Evolutionary conservation across 352 stramenopile genomes (phyloP).

Genomic region (Pythium myriotylum): DNA sequence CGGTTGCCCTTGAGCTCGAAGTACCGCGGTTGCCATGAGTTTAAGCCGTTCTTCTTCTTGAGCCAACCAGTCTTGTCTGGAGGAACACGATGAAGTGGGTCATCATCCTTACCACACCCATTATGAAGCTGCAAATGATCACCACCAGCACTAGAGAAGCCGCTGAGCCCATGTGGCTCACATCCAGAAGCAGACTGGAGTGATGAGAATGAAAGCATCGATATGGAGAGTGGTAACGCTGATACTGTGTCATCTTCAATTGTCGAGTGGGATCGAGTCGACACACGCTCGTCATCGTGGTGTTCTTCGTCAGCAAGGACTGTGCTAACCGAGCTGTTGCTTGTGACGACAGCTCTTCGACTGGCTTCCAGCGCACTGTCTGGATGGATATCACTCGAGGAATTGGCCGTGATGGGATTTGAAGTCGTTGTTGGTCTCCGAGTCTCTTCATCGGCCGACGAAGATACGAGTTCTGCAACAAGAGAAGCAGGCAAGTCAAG

Average conservation of each 20-base stretch:
- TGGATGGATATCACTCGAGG: no score
- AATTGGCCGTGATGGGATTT: no score
- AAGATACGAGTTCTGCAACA: neutral
- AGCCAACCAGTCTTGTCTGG: slow-evolving; percentile 78
- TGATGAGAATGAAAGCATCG: slow-evolving; percentile 66
- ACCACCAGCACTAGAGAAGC: slow-evolving; percentile 17
- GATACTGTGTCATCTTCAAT: slow-evolving; percentile 40
- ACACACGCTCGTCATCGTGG: slow-evolving; percentile 15
- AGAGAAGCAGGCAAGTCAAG: slow-evolving; percentile 25
- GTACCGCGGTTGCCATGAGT: slow-evolving; percentile 75
- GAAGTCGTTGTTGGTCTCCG: neutral
- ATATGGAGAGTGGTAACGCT: slow-evolving; percentile 53
- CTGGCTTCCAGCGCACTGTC: slow-evolving; percentile 20
- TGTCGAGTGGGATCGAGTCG: slow-evolving; percentile 6
- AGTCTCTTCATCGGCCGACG: neutral
- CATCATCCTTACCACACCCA: slow-evolving; percentile 26
- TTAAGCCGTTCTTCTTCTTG: slow-evolving; percentile 82
- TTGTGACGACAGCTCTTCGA: slow-evolving; percentile 16
- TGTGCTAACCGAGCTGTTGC: slow-evolving; percentile 24
- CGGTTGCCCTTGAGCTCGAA: slow-evolving; percentile 84
- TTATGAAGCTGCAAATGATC: slow-evolving; percentile 31
- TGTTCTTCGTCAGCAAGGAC: slow-evolving; percentile 27
- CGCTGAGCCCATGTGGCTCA: slow-evolving; percentile 24
- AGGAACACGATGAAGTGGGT: slow-evolving; percentile 28
- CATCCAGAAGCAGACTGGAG: slow-evolving; percentile 29